Evolutionary conservation across 768 basidiomycete genomes (phyloP).

Genomic region (Tylopilus subfusipes): DNA sequence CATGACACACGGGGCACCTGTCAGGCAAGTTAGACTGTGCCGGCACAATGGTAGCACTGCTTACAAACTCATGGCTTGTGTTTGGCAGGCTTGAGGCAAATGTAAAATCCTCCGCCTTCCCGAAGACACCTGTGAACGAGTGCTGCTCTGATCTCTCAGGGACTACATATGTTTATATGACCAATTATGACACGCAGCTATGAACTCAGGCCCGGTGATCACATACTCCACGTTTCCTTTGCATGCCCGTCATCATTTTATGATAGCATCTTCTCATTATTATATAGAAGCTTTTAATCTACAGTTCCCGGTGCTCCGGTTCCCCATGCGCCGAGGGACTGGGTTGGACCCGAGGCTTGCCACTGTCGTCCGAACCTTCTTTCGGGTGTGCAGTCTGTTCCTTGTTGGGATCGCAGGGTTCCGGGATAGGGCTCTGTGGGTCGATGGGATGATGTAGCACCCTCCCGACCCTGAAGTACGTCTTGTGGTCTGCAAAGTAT

Average conservation of each 20-base stretch:
- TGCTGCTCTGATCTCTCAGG: conserved; percentile 13
- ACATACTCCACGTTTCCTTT: conserved; percentile 21
- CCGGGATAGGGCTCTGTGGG: conserved; percentile 68
- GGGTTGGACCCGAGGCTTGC: conserved; percentile 27
- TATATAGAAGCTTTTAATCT: conserved; percentile 22
- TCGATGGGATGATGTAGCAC: conserved; percentile 77
- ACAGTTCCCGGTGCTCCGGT: conserved; percentile 28
- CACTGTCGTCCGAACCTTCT: conserved; percentile 26
- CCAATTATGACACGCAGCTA: conserved; percentile 24
- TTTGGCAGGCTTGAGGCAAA: conserved; percentile 27
- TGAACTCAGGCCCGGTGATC: conserved; percentile 11
- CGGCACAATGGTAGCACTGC: conserved; percentile 7
- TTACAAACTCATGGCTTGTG: conserved; percentile 21
- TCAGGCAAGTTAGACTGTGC: conserved; percentile 34
- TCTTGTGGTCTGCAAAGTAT: conserved; percentile 80
- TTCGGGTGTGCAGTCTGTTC: conserved; percentile 29
- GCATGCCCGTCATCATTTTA: conserved; percentile 23
- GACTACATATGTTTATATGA: conserved; percentile 19
- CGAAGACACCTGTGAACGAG: not conserved
- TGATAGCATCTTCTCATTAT: conserved; percentile 11
- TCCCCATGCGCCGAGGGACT: conserved; percentile 8
- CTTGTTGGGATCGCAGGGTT: conserved; percentile 69
- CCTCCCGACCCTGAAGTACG: conserved; percentile 73
- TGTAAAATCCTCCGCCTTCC: conserved; percentile 10
- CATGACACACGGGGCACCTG: conserved; percentile 54